A percentile compares a stretch with the other conserved stretches of the same genome.
These are phyloP conservation scores for Pythium rishiriense DNA, from an alignment of 352 stramenopile species.

Conservation along the genomic window DNA sequence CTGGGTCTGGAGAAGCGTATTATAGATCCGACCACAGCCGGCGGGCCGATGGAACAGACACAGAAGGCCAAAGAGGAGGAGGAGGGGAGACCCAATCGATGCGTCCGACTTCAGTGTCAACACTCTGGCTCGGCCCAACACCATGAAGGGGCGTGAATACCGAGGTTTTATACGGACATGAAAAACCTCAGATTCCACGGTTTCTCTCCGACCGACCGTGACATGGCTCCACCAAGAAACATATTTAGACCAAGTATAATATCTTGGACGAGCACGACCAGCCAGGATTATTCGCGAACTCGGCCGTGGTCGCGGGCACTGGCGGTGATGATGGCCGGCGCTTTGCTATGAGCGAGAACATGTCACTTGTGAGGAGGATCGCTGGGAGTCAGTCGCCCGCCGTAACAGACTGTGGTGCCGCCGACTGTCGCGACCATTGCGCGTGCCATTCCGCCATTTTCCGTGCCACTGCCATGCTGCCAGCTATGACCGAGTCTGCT, in stretches of 20 bases:
- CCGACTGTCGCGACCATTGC: neutral
- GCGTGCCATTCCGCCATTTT: neutral
- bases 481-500: neutral
- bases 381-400: neutral
- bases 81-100: slow-evolving; percentile 16
- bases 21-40: slow-evolving; percentile 7
- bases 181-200: slow-evolving; percentile 20
- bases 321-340: slow-evolving; percentile 12
- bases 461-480: neutral
- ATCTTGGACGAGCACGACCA: slow-evolving; percentile 9
- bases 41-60: slow-evolving; percentile 9
- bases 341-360: neutral
- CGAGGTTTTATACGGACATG: slow-evolving; percentile 17
- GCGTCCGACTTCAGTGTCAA: slow-evolving; percentile 21
- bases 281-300: slow-evolving; percentile 13
- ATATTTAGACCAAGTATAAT: slow-evolving; percentile 9
- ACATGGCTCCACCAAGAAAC: slow-evolving; percentile 10
- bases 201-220: slow-evolving; percentile 17
- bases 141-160: neutral
- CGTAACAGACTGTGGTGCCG: neutral
- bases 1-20: too few species aligned
- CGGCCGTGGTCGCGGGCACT: neutral
- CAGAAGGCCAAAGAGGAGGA: slow-evolving; percentile 7
- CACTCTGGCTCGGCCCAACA: neutral
- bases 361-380: slow-evolving; percentile 16